Evolutionary conservation across 1,139 yeast genomes (phyloP).

Genomic region (Magnusiomyces clavatus): DNA sequence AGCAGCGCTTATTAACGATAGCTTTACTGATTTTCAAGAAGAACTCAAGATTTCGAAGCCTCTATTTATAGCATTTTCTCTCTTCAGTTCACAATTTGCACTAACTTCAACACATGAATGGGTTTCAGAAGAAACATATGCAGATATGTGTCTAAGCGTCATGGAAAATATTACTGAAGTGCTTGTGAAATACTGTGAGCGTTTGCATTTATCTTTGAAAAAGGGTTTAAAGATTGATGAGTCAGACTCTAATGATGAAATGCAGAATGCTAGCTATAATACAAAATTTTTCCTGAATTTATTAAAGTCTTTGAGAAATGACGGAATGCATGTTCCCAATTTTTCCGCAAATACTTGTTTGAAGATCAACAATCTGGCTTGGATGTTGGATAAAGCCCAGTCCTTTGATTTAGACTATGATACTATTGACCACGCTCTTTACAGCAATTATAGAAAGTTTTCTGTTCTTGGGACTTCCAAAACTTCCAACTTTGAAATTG

Average conservation of each 20-base stretch:
- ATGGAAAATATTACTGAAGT: neutral
- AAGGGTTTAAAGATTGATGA: neutral
- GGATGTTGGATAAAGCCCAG: constrained; percentile 33
- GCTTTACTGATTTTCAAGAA: neutral
- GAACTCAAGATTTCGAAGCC: neutral
- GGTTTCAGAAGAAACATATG: neutral
- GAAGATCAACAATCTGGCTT: constrained; percentile 64
- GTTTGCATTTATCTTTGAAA: neutral
- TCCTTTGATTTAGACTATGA: neutral
- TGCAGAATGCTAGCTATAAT: neutral
- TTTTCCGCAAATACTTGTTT: constrained; percentile 51
- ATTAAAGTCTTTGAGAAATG: too few species aligned
- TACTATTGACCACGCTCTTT: neutral
- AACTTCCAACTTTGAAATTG: constrained; percentile 30
- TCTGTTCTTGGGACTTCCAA: constrained; percentile 1
- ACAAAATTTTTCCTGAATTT: neutral
- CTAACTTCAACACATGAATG: neutral
- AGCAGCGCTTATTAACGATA: neutral
- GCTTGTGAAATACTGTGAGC: neutral
- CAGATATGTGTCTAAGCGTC: neutral
- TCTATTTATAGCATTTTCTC: neutral
- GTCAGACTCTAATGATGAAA: neutral
- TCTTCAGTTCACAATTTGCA: neutral
- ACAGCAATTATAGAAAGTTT: neutral
- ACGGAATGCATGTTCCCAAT: too few species aligned